Conservation (phyloP, 306 rosid species). For the Senna tora region DNA sequence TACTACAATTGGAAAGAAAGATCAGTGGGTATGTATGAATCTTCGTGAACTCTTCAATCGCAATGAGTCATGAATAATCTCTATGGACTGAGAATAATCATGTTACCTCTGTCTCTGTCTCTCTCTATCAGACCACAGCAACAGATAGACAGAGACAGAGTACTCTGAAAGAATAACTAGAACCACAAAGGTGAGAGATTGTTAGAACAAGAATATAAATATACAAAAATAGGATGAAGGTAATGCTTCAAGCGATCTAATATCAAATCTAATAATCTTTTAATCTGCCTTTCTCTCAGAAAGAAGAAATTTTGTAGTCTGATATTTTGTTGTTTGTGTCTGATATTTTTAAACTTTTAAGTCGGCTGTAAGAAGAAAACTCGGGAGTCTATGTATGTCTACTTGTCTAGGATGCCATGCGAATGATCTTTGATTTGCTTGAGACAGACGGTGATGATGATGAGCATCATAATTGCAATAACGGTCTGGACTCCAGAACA, state of each 20-base stretch:
- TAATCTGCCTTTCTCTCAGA: slow-evolving; percentile 11
- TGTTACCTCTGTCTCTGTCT: neutral
- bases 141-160: neutral
- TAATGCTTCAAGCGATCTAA: neutral
- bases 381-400: neutral
- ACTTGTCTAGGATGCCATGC: neutral
- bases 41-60: neutral
- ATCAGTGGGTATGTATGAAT: neutral
- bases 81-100: slow-evolving; percentile 3
- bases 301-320: neutral
- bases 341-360: neutral
- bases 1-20: neutral
- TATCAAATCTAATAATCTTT: neutral
- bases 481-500: neutral
- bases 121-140: neutral
- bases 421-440: neutral
- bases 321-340: neutral
- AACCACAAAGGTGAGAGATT: neutral
- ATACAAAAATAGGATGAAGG: slow-evolving; percentile 5
- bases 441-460: slow-evolving; percentile 18
- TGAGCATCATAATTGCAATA: neutral
- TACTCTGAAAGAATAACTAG: neutral
- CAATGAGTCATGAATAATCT: neutral
- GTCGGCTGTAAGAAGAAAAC: neutral
- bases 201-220: neutral